Conservation (phyloP, 1,139 yeast species). For the Zygosaccharomyces pseudobailii region DNA sequence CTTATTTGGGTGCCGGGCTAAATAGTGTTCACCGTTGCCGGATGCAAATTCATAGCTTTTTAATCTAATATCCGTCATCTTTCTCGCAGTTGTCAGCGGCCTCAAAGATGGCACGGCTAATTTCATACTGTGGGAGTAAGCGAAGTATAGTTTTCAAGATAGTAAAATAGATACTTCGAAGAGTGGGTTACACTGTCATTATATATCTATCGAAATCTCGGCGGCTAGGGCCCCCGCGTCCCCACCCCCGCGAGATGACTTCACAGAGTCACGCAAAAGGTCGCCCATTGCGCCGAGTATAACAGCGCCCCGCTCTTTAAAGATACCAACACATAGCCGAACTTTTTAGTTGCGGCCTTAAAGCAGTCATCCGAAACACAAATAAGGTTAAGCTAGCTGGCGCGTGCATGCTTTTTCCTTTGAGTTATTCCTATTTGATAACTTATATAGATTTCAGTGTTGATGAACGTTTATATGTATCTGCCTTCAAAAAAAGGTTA, state of each 20-base stretch:
- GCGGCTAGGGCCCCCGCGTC: background rate
- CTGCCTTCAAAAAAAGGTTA: too few species aligned
- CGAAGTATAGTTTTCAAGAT: background rate
- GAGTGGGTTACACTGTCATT: background rate
- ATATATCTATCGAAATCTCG: background rate
- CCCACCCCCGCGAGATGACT: background rate
- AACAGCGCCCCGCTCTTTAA: background rate
- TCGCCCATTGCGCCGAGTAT: background rate
- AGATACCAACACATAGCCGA: background rate
- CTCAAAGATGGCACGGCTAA: background rate
- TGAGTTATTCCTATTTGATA: too few species aligned
- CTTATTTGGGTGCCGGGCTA: slow-evolving; percentile 22
- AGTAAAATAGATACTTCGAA: background rate
- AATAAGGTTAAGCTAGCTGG: too few species aligned
- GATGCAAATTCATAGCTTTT: slow-evolving; percentile 20
- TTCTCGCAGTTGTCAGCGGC: background rate
- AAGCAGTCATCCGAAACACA: too few species aligned
- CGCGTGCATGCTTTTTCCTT: too few species aligned
- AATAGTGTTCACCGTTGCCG: slow-evolving; percentile 27
- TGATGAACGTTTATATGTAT: too few species aligned
- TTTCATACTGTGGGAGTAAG: background rate
- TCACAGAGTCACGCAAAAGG: background rate
- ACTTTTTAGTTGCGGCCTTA: background rate
- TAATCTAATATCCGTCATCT: background rate
- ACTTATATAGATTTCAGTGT: too few species aligned